phyloP scores from a whole-genome alignment of 768 basidiomycete species.

The Terana coerulea region DNA sequence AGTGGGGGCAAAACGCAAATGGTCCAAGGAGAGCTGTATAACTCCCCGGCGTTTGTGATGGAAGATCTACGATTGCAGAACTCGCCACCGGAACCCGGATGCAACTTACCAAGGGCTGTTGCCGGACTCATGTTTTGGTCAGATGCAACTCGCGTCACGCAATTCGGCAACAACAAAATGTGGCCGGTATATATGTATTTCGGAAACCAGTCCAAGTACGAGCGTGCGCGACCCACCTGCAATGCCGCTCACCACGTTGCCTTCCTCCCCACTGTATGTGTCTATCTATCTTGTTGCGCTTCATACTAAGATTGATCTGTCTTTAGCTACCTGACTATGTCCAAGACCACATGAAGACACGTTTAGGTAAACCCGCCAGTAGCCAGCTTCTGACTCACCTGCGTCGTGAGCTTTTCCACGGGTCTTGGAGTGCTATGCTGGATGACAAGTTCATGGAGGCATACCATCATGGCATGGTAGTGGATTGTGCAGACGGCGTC shows the following conservation, averaged over 20 bases:
- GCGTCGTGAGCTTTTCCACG: slow-evolving; percentile 28
- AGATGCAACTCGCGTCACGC: slow-evolving; percentile 20
- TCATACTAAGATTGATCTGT: neutral
- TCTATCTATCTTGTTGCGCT: neutral
- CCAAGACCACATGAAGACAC: slow-evolving; percentile 10
- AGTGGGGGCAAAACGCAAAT: too few relatives aligned
- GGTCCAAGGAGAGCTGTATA: too few relatives aligned
- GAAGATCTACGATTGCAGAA: too few relatives aligned
- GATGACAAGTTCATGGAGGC: slow-evolving; percentile 21
- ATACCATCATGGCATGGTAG: slow-evolving; percentile 22
- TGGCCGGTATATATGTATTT: slow-evolving; percentile 24
- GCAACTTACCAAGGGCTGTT: too few relatives aligned
- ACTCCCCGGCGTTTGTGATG: too few relatives aligned
- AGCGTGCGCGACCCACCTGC: slow-evolving; percentile 11
- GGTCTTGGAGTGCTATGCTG: slow-evolving; percentile 19
- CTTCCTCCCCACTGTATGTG: slow-evolving; percentile 20
- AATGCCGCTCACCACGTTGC: slow-evolving; percentile 15
- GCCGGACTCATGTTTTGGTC: slow-evolving; percentile 17
- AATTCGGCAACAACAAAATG: slow-evolving; percentile 18
- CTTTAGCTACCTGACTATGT: slow-evolving; percentile 14
- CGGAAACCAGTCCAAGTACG: slow-evolving; percentile 22
- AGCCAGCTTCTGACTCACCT: neutral
- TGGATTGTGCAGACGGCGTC: slow-evolving; percentile 25
- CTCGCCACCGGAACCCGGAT: too few relatives aligned
- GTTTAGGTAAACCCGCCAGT: neutral